Conservation (phyloP, 2,329 filamentous ascomycete genomes). For the Fonsecaea pugnacius region DNA sequence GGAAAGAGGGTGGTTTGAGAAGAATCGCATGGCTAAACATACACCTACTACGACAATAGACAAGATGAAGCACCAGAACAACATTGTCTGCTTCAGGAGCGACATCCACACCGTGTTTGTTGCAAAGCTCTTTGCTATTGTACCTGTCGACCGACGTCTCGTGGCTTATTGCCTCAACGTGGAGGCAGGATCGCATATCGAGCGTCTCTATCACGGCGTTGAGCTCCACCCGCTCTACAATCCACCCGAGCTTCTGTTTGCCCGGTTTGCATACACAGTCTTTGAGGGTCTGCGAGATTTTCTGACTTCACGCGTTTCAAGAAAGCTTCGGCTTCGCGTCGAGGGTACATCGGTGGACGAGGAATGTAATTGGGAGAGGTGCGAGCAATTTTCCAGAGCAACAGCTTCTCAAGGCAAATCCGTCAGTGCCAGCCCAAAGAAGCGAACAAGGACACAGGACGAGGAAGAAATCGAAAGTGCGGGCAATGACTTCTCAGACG, state of each 20-base stretch:
- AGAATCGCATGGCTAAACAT: background rate
- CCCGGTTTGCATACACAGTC: slow-evolving; percentile 18
- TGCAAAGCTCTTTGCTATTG: slow-evolving; percentile 19
- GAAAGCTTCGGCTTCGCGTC: background rate
- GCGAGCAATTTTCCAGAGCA: slow-evolving; percentile 12
- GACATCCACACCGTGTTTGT: slow-evolving; percentile 23
- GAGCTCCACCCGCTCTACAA: slow-evolving; percentile 15
- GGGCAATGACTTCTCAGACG: too few relatives aligned
- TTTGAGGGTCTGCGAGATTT: slow-evolving; percentile 10
- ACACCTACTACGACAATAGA: slow-evolving; percentile 1
- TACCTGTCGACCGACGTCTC: slow-evolving; percentile 7
- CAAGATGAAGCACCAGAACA: slow-evolving; percentile 14
- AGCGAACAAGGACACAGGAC: too few relatives aligned
- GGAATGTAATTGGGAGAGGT: slow-evolving; percentile 10
- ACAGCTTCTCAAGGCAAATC: slow-evolving; percentile 23
- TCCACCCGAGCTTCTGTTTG: slow-evolving; percentile 5
- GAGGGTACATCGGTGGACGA: background rate
- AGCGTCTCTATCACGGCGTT: slow-evolving; percentile 14
- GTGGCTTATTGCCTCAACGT: slow-evolving; percentile 22
- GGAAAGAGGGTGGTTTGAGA: too few relatives aligned
- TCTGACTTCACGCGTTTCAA: background rate
- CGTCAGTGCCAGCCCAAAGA: slow-evolving; percentile 15
- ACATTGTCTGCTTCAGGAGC: slow-evolving; percentile 15
- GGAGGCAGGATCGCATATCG: slow-evolving; percentile 8
- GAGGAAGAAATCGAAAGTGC: too few relatives aligned